phyloP scores from a whole-genome alignment of 441 rosid species.

The Breynia disticha region DNA sequence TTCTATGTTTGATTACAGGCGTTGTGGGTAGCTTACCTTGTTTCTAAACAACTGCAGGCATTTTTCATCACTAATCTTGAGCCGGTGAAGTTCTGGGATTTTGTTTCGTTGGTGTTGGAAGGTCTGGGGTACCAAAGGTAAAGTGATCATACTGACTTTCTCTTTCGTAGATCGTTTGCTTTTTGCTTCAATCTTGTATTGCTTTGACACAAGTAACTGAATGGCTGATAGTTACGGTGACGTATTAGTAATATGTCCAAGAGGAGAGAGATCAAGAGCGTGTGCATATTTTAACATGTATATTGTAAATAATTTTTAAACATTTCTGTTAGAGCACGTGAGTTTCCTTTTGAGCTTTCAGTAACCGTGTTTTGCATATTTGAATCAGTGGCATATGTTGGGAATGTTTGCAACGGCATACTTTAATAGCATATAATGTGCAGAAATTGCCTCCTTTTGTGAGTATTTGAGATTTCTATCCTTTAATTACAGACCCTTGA shows the following conservation, averaged over 20 bases:
- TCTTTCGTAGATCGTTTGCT: not conserved
- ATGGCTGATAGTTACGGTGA: not conserved
- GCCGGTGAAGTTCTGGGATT: slow-evolving; percentile 72
- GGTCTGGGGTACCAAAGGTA: slow-evolving; percentile 86
- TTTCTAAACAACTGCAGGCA: slow-evolving; percentile 43
- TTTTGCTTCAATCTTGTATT: not conserved
- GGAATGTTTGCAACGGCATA: too few relatives aligned
- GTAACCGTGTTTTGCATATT: too few relatives aligned
- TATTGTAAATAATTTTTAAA: too few relatives aligned
- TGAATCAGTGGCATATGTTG: too few relatives aligned
- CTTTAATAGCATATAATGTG: too few relatives aligned
- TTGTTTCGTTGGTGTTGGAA: slow-evolving; percentile 50
- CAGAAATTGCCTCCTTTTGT: too few relatives aligned
- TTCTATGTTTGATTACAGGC: slow-evolving; percentile 3
- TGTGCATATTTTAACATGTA: too few relatives aligned
- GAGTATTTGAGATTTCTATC: not conserved
- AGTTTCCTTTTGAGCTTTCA: too few relatives aligned
- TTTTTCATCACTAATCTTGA: slow-evolving; percentile 78
- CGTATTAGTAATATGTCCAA: not conserved
- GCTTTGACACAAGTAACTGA: not conserved
- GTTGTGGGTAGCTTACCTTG: slow-evolving; percentile 5
- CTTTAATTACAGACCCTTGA: slow-evolving; percentile 57
- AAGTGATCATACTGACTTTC: slow-evolving; percentile 14
- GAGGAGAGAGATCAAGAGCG: not conserved
- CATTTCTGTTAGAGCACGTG: too few relatives aligned